These are phyloP conservation scores for Gautieria morchelliformis DNA, from an alignment of 768 basidiomycete species.

Conservation along the genomic window DNA sequence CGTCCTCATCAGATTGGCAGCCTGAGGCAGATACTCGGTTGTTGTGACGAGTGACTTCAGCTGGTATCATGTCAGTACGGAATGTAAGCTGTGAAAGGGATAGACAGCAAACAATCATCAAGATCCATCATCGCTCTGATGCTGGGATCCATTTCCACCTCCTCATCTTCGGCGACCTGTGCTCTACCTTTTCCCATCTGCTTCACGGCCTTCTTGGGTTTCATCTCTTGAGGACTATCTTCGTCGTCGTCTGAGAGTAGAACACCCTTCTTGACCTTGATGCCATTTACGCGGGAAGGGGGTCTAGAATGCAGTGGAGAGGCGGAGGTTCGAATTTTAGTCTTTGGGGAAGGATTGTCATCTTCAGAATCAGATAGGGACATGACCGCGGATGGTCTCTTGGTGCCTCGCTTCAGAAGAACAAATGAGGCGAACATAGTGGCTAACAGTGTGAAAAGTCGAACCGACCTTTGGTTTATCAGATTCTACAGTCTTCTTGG, in stretches of 20 bases:
- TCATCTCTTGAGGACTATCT: constrained; percentile 4
- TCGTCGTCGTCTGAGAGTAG: constrained; percentile 59
- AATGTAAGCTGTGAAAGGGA: constrained; percentile 1
- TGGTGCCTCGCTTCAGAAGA: constrained; percentile 16
- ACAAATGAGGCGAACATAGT: not conserved
- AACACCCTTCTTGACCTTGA: constrained; percentile 34
- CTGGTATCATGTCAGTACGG: constrained; percentile 16
- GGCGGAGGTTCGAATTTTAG: not conserved
- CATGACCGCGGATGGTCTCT: constrained; percentile 25
- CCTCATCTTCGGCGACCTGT: constrained; percentile 28
- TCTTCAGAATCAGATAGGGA: constrained; percentile 25
- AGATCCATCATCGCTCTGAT: constrained; percentile 66
- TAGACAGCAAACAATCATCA: constrained; percentile 47
- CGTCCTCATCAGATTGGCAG: constrained; percentile 21
- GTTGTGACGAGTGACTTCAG: constrained; percentile 10
- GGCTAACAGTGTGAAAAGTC: not conserved
- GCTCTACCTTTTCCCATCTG: constrained; percentile 24
- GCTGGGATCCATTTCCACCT: constrained; percentile 20
- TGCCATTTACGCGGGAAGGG: not conserved
- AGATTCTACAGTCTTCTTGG: not conserved
- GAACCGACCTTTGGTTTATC: not conserved
- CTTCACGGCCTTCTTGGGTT: constrained; percentile 21
- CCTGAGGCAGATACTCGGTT: constrained; percentile 12
- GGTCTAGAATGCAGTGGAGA: not conserved
- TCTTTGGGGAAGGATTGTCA: constrained; percentile 9